These are phyloP conservation scores for Cyberlindnera subsufficiens DNA, from an alignment of 805 yeast species.

Conservation along the genomic window DNA sequence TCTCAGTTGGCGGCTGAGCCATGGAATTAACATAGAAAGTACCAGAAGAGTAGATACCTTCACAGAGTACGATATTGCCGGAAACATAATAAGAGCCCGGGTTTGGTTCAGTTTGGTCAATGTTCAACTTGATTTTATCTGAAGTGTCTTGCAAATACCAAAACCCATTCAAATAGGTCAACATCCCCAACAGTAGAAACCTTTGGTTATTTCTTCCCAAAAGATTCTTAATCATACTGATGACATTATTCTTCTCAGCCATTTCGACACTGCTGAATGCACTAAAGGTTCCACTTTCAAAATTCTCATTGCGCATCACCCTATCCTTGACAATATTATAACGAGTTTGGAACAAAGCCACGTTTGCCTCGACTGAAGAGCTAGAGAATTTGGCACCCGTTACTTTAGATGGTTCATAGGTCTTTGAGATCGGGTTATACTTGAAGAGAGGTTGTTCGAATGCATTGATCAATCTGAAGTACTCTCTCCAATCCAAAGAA, in stretches of 20 bases:
- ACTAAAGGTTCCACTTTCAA: constrained; percentile 38
- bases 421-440: constrained; percentile 58
- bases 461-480: constrained; percentile 60
- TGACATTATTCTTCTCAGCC: constrained; percentile 16
- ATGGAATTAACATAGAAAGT: constrained; percentile 71
- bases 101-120: constrained; percentile 56
- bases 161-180: constrained; percentile 60
- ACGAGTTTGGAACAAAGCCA: constrained; percentile 45
- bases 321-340: constrained; percentile 65
- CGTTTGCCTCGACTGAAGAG: constrained; percentile 25
- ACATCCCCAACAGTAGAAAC: constrained; percentile 74
- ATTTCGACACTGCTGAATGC: constrained; percentile 28
- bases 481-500: constrained; percentile 62
- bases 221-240: constrained; percentile 77
- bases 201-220: constrained; percentile 77
- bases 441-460: constrained; percentile 56
- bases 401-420: constrained; percentile 38
- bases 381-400: constrained; percentile 18
- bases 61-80: constrained; percentile 76
- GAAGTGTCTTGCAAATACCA: constrained; percentile 78
- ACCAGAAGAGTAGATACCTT: constrained; percentile 72
- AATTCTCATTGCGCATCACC: constrained; percentile 67
- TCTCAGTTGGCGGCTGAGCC: constrained; percentile 87
- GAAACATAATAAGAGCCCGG: constrained; percentile 59
- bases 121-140: constrained; percentile 58